Conservation (phyloP, 2,329 filamentous ascomycete genomes). For the Penicillium sumatraense region DNA sequence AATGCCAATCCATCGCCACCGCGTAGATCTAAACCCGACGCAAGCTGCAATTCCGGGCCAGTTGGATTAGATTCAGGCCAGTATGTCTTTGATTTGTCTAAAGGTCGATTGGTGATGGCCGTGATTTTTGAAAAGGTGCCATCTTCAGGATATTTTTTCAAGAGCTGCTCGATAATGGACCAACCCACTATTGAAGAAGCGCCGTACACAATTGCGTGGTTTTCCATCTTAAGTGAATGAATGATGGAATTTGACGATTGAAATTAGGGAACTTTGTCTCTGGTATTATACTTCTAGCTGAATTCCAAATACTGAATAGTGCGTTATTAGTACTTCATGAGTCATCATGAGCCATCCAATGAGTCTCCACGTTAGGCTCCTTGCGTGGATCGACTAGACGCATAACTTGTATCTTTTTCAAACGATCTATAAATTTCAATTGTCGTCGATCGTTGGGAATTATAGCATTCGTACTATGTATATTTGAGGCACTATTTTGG, state of each 20-base stretch:
- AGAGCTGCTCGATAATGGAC: conserved; percentile 46
- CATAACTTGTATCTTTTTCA: no score
- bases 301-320: no score
- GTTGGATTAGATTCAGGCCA: conserved; percentile 37
- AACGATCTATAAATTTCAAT: no score
- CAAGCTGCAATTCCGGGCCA: conserved; percentile 37
- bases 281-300: not conserved
- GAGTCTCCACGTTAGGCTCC: not conserved
- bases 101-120: conserved; percentile 46
- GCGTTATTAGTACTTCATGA: not conserved
- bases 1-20: conserved; percentile 6
- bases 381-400: not conserved
- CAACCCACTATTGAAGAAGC: conserved; percentile 48
- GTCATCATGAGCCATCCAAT: conserved; percentile 16
- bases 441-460: no score
- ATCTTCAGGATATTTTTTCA: conserved; percentile 38
- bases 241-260: no score
- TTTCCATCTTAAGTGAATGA: no score
- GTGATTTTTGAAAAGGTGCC: conserved; percentile 43
- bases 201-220: conserved; percentile 48
- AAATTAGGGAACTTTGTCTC: no score
- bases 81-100: conserved; percentile 33
- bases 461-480: no score
- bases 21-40: conserved; percentile 28
- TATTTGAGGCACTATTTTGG: no score